Evolutionary conservation across 257 asterid species (phyloP).

Genomic region (Salvia miltiorrhiza): DNA sequence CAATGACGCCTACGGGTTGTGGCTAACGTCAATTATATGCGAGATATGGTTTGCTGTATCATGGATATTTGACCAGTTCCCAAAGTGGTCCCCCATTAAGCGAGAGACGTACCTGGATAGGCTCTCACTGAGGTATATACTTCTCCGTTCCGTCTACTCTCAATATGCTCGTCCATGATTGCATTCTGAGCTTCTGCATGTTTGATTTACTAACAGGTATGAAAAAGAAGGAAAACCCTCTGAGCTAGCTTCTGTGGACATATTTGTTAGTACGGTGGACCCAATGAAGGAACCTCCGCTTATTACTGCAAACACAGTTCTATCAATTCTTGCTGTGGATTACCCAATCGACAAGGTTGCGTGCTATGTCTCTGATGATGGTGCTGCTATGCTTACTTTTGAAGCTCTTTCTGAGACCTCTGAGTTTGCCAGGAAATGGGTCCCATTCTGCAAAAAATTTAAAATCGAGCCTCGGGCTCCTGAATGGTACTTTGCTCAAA

Average conservation of each 20-base stretch:
- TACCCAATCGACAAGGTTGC: constrained; percentile 80
- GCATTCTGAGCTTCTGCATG: constrained; percentile 3
- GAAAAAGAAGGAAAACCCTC: constrained; percentile 68
- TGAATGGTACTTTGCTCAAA: constrained; percentile 80
- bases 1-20: constrained; percentile 62
- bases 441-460: constrained; percentile 84
- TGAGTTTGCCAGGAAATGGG: constrained; percentile 85
- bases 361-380: constrained; percentile 90
- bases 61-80: constrained; percentile 86
- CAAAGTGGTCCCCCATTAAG: constrained; percentile 70
- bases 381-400: constrained; percentile 87
- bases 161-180: background rate
- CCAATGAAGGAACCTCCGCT: constrained; percentile 90
- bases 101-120: constrained; percentile 84
- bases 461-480: constrained; percentile 88
- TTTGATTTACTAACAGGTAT: constrained; percentile 32
- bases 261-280: constrained; percentile 87
- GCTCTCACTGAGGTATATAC: constrained; percentile 60
- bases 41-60: constrained; percentile 92
- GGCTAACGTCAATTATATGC: constrained; percentile 79
- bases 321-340: constrained; percentile 86
- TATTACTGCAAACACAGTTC: constrained; percentile 82
- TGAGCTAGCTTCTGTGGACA: constrained; percentile 48
- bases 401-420: constrained; percentile 88
- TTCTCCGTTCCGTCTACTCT: background rate